A percentile compares a stretch with the other conserved stretches of the same genome.
Conservation (phyloP, 139 green algal species). For the Chlorokybus atmophyticus region DNA sequence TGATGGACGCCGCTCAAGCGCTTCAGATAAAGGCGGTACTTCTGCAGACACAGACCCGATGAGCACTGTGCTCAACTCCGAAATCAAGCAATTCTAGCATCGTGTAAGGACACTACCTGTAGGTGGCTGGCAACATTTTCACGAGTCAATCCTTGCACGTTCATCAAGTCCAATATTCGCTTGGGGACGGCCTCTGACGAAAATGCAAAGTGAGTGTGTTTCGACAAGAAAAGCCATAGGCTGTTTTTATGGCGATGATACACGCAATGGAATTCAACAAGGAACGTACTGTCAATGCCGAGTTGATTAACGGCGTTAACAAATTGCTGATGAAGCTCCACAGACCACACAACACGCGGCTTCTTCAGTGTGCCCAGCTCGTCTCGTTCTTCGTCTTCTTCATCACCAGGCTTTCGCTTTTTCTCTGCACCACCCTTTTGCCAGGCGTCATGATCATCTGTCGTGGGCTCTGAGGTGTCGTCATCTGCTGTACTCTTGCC, state of each 20-base stretch:
- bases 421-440: too few relatives aligned
- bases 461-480: too few relatives aligned
- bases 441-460: too few relatives aligned
- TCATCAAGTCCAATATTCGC: slow-evolving; percentile 94
- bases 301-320: slow-evolving; percentile 88
- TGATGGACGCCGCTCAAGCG: slow-evolving; percentile 46
- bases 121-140: slow-evolving; percentile 92
- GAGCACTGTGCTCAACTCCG: too few relatives aligned
- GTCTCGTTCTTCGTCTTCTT: slow-evolving; percentile 11
- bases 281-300: slow-evolving; percentile 73
- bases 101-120: too few relatives aligned
- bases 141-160: slow-evolving; percentile 74
- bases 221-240: too few relatives aligned
- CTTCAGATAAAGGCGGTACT: slow-evolving; percentile 90
- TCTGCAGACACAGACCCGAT: too few relatives aligned
- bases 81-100: too few relatives aligned
- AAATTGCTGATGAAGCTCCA: slow-evolving; percentile 95
- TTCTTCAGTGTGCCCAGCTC: slow-evolving; percentile 57
- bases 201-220: neutral
- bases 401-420: neutral
- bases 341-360: slow-evolving; percentile 78
- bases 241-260: too few relatives aligned
- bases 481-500: too few relatives aligned
- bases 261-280: neutral
- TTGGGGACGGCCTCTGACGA: slow-evolving; percentile 75